Evolutionary conservation across 2,329 filamentous ascomycete genomes (phyloP), one percentile per base, ranked within the genome.

Genomic region (Fusarium torulosum): DNA sequence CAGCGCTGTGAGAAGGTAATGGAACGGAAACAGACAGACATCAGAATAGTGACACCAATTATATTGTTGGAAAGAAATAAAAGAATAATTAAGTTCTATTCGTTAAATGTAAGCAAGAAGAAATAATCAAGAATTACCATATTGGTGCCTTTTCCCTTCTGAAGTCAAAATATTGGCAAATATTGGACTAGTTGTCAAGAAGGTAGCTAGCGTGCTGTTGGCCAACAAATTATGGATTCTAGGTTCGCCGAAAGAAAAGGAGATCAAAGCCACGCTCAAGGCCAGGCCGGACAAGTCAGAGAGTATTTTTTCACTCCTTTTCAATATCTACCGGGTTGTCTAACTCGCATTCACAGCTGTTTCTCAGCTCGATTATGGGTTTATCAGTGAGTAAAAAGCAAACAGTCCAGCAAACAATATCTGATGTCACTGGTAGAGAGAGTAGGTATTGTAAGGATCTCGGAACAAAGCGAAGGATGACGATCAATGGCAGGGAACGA

Each of bases 401-500:
- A 13, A 37, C 23, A 31, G n/a, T 23, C 41, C n/a, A 59, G 57
- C 21, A 35, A 33, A 13, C 10, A 33, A 21, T 25, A 54, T 63
- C 43, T 56, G 49, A 63, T 62, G 50, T 40, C 43, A 54, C 20
- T 20, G 44, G n/a, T n/a, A n/a, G n/a, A n/a, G n/a, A n/a, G n/a
- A n/a, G n/a, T n/a, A n/a, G n/a, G n/a, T n/a, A n/a, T n/a, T n/a
- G n/a, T n/a, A n/a, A n/a, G n/a, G n/a, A n/a, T n/a, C 51, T 61
- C 64, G 59, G 65, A 67, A 67, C 46, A 55, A 64, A 50, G 66
- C 66, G 49, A 67, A 43, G 31, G 33, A 20, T 56, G 59, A 40
- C 63, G 59, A 57, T 60, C 51, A 59, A 45, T 14, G n/a, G 20
- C 54, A 47, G 50, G 53, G 54, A 45, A 47, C 9, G 33, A 49